A percentile compares a stretch with the other conserved stretches of the same genome.
These are phyloP conservation scores for Emericellopsis atlantica DNA, from an alignment of 2,329 filamentous ascomycete genomes.

Conservation along the genomic window DNA sequence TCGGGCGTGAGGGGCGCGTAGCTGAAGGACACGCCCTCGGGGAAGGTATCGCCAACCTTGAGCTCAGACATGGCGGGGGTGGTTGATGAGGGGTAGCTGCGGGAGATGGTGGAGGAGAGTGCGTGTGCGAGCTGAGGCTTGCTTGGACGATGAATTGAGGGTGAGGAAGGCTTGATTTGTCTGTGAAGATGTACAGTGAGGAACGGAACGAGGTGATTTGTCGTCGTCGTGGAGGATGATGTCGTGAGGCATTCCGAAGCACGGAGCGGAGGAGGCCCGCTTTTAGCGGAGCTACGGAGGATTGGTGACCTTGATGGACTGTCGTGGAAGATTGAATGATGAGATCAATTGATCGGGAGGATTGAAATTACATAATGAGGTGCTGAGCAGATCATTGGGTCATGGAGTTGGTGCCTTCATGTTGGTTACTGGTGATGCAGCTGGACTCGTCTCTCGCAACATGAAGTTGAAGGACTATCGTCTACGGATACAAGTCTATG, in stretches of 20 bases:
- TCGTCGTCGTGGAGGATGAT: too few relatives aligned
- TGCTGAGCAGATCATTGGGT: too few relatives aligned
- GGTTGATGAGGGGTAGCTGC: neutral
- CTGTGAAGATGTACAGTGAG: neutral
- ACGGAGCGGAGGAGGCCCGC: neutral
- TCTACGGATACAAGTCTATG: too few relatives aligned
- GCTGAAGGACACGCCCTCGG: constrained; percentile 67
- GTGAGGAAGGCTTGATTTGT: neutral
- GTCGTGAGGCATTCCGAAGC: too few relatives aligned
- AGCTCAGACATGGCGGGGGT: constrained; percentile 42
- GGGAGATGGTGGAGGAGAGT: neutral
- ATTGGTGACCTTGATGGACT: neutral
- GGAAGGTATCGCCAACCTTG: constrained; percentile 75
- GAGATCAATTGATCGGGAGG: too few relatives aligned
- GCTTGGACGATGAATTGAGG: neutral
- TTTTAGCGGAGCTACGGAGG: constrained; percentile 1
- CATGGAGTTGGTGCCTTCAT: too few relatives aligned
- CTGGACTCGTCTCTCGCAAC: too few relatives aligned
- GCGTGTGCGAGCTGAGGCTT: neutral
- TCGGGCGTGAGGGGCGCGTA: constrained; percentile 71
- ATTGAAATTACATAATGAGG: too few relatives aligned
- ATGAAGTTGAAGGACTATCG: too few relatives aligned
- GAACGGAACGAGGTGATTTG: neutral
- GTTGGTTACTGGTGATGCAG: neutral
- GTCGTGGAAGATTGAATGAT: too few relatives aligned